These are phyloP conservation scores for Epichloe sp. DNA, from an alignment of 2,329 filamentous ascomycete species.

Conservation along the genomic window DNA sequence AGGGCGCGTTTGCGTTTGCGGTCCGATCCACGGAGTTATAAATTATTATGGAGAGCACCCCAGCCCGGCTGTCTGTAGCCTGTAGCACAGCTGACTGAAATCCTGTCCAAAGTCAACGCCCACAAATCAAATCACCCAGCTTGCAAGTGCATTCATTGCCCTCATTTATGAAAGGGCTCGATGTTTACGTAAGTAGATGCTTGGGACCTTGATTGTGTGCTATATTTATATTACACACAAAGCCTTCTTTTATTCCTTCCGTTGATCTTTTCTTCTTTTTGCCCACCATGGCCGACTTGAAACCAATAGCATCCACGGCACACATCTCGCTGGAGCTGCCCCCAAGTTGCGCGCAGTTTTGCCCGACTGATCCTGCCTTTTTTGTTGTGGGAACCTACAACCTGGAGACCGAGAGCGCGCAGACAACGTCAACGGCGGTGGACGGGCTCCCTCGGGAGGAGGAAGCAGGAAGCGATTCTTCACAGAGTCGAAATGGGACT, in stretches of 20 bases:
- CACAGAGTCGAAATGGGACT: constrained; percentile 60
- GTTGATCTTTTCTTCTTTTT: not conserved
- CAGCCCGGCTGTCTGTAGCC: no score
- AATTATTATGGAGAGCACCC: no score
- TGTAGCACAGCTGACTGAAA: no score
- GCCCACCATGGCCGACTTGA: constrained; percentile 11
- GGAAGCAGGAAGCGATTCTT: constrained; percentile 16
- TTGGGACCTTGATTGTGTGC: no score
- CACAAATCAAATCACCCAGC: no score
- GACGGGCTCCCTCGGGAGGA: constrained; percentile 11
- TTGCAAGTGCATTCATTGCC: no score
- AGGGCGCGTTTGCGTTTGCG: not conserved
- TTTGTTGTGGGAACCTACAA: constrained; percentile 80
- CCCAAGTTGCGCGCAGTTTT: constrained; percentile 69
- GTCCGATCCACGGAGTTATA: not conserved
- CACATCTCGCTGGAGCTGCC: constrained; percentile 50
- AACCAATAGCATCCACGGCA: constrained; percentile 26
- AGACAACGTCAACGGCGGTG: constrained; percentile 8
- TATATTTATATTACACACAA: not conserved
- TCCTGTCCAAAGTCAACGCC: no score
- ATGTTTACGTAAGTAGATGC: no score
- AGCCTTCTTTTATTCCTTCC: no score
- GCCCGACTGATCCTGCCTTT: constrained; percentile 44
- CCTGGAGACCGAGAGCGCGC: constrained; percentile 38
- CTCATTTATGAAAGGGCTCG: no score